These are phyloP conservation scores for Melampsora larici-populina DNA, from an alignment of 1,284 basidiomycete species.

Conservation along the genomic window DNA sequence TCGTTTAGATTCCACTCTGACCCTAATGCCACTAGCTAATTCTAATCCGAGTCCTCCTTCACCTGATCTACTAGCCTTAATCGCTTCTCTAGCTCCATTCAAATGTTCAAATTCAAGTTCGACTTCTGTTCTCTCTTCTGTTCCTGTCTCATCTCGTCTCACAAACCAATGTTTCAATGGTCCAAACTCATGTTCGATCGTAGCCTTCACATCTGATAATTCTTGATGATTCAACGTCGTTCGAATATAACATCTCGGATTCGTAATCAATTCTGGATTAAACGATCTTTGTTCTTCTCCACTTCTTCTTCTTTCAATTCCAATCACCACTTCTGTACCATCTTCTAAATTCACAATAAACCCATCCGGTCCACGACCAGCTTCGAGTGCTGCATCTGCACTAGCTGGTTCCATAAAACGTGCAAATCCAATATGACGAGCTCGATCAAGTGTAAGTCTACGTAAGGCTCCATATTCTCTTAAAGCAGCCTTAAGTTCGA, in stretches of 20 bases:
- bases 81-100: conserved; percentile 29
- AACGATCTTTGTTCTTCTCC: conserved; percentile 14
- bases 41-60: too few relatives aligned
- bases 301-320: conserved; percentile 24
- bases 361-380: conserved; percentile 24
- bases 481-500: conserved; percentile 10
- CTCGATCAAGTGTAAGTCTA: conserved; percentile 30
- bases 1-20: too few relatives aligned
- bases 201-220: conserved; percentile 18
- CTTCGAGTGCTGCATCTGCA: conserved; percentile 23
- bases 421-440: conserved; percentile 24
- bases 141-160: conserved; percentile 14
- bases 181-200: conserved; percentile 22
- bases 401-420: conserved; percentile 8
- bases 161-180: conserved; percentile 23
- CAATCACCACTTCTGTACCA: conserved; percentile 27
- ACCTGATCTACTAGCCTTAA: too few relatives aligned
- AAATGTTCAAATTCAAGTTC: conserved; percentile 33
- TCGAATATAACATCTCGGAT: conserved; percentile 23
- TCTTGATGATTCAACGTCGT: conserved; percentile 2
- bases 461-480: conserved; percentile 20
- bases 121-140: conserved; percentile 5
- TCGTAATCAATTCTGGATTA: conserved; percentile 33
- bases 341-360: conserved; percentile 9
- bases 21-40: too few relatives aligned